Evolutionary conservation across 164 flowering plant species (phyloP), one percentile per base, ranked within the genome.

Genomic region (Houttuynia cordata): DNA sequence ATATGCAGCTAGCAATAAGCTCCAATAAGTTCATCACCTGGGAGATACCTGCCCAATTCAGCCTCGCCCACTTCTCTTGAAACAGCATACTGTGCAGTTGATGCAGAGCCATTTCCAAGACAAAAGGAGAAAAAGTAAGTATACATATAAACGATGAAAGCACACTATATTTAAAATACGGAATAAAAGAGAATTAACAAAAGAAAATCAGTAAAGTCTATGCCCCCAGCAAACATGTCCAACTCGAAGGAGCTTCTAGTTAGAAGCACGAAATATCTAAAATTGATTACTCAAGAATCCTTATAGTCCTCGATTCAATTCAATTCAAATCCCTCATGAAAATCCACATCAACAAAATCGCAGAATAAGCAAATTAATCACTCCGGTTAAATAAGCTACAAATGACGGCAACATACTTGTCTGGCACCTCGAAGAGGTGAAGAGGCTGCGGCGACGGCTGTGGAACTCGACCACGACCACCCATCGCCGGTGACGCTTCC

Each of bases 31-130:
- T 24, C 18, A 24, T 59, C 64, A 73, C 76, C 77, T 73, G 24
- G 75, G 77, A 63, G 62, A 64, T 42, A 54, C 66, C 47, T 62
- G 57, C 68, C 69, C 24, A 68, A 54, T 67, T 70, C 74, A 34
- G 65, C 74, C 40, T 68, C 70, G 20, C 58, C 66, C 60, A 71
- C 24, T 56, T 74, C 42, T 17, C 62, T 57, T 15, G 74, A 63
- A 68, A 60, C 74, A 42, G 76, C 74, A 73, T 68, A 41, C 79
- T 76, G 76, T 51, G 42, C 18, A 47, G 59, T 19, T n/a, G n/a
- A n/a, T n/a, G n/a, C n/a, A n/a, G n/a, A n/a, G n/a, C n/a, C n/a
- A n/a, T n/a, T n/a, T 42, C 58, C 54, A 25, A 10, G 40, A 60
- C 21, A 40, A 60, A 21, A 42, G 53, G 6, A 52, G 18, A 40